These are phyloP conservation scores for Hypoxylon sp. DNA, from an alignment of 2,329 filamentous ascomycete genomes.

Conservation along the genomic window DNA sequence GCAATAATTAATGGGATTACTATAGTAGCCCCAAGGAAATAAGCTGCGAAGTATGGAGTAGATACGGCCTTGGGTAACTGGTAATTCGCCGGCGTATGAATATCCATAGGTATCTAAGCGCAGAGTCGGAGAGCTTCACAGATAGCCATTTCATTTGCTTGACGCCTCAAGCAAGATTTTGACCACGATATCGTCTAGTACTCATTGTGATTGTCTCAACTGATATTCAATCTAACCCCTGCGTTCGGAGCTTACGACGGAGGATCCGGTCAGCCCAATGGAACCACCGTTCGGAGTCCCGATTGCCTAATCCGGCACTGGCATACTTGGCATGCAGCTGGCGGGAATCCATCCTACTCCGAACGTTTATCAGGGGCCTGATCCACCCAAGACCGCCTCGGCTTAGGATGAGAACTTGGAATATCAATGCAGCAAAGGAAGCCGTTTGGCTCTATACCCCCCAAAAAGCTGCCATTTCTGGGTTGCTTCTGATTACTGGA, in stretches of 20 bases:
- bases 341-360: neutral
- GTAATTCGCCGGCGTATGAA: neutral
- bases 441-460: neutral
- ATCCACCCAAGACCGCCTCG: neutral
- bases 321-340: conserved; percentile 1
- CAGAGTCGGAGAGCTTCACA: neutral
- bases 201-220: neutral
- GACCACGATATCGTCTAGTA: neutral
- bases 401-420: neutral
- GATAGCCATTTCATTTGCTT: neutral
- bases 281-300: neutral
- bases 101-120: neutral
- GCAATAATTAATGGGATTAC: neutral
- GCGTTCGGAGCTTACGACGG: conserved; percentile 8
- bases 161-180: neutral
- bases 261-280: conserved; percentile 2
- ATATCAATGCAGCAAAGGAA: neutral
- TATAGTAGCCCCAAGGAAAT: neutral
- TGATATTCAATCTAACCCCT: neutral
- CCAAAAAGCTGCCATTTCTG: neutral
- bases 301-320: conserved; percentile 8
- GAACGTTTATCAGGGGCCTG: neutral
- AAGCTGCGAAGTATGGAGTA: neutral
- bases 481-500: neutral
- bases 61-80: neutral